phyloP scores from a whole-genome alignment of 768 basidiomycete genomes.

The Paxillus ammoniavirescens region DNA sequence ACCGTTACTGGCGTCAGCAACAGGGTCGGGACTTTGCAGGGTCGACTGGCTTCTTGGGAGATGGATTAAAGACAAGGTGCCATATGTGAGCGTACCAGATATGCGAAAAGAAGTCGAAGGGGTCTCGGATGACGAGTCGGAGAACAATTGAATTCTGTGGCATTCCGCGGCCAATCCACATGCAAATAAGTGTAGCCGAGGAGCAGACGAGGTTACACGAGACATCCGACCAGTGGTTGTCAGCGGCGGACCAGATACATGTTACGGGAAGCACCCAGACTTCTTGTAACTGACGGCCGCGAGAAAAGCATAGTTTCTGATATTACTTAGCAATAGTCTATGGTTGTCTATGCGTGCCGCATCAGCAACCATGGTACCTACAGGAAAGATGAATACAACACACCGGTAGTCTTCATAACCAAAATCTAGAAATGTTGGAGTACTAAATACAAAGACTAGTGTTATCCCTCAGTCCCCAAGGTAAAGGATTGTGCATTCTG shows the following conservation, averaged over 20 bases:
- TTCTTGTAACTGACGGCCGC: background rate
- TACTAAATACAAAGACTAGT: too few species aligned
- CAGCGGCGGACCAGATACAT: background rate
- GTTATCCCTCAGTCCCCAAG: too few species aligned
- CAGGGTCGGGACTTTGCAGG: constrained; percentile 81
- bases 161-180: background rate
- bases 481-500: too few species aligned
- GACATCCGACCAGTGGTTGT: background rate
- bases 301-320: background rate
- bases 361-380: background rate
- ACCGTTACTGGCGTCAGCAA: constrained; percentile 71
- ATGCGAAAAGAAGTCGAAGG: constrained; percentile 58
- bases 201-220: background rate
- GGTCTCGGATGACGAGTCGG: constrained; percentile 38
- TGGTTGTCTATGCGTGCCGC: background rate
- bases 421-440: background rate
- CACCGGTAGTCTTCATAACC: background rate
- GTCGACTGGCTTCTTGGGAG: constrained; percentile 80
- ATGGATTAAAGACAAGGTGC: constrained; percentile 64
- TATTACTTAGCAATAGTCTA: background rate
- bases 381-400: background rate
- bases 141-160: constrained; percentile 8
- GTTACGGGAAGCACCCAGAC: too few species aligned
- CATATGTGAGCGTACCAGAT: constrained; percentile 60
- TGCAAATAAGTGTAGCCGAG: background rate